Evolutionary conservation across 169 alveolate species (phyloP), one percentile per base, ranked within the genome.

Genomic region (Cryptosporidium bovis): DNA sequence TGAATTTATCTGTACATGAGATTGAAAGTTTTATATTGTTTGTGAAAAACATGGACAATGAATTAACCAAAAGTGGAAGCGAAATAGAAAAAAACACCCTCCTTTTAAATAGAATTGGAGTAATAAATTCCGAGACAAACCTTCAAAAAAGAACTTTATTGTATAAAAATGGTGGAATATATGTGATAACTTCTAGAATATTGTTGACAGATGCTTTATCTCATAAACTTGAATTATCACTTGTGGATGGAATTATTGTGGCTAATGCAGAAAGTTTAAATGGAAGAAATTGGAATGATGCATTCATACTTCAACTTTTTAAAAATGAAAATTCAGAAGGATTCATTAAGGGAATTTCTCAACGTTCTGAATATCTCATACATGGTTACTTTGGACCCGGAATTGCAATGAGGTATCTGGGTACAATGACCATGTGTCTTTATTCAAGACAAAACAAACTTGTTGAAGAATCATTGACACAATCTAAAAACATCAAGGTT

Each of bases 341-440:
- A n/a, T 82, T 84, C 53, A 66, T 90, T 58, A 90, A 83, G 71
- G 93, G 91, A 55, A 31, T 90, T 40, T 68, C 91, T 46, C 91
- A 90, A 64, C 58, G 90, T 29, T 91, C 93, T n/a, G 90, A 83
- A 48, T 15, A 18, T 1, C 77, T 83, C 12, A 53, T 34, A 44
- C 51, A 46, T 12, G 90, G 90, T n/a, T 83, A 67, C 31, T 62
- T 71, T 58, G 90, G 83, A 16, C 84, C 83, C 1, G 90, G 83
- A 46, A 53, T 58, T 46, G 82, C 83, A 7, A 83, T 83, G 90
- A 66, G 56, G 29, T 50, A 77, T 77, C 34, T 77, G 24, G 87
- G 87, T 2, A 60, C 87, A 60, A 44, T 60, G 3, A 48, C 33
- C 18, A 40, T 77, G 64, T 77, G 10, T 12, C 40, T 77, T 5